Evolutionary conservation across 371 early-diverging fungal genomes (phyloP).

Genomic region (Mortierella sp.): DNA sequence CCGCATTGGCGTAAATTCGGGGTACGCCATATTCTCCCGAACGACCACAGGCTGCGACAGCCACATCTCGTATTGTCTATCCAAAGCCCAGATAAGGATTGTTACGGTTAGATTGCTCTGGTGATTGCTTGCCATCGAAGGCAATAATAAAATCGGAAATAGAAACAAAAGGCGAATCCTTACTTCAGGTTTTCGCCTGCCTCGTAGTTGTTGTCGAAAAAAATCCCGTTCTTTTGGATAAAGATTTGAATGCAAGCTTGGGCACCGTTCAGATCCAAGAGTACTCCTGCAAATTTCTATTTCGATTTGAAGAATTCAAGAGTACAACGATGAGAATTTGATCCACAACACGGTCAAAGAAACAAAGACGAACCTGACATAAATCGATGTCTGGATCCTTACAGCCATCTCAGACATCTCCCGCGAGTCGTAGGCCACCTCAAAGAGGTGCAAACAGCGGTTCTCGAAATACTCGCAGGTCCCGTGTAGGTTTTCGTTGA

Average conservation of each 20-base stretch:
- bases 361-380: background rate
- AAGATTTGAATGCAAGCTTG: slow-evolving; percentile 82
- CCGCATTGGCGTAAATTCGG: slow-evolving; percentile 47
- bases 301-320: background rate
- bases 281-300: slow-evolving; percentile 75
- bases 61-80: slow-evolving; percentile 51
- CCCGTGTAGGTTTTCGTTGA: slow-evolving; percentile 71
- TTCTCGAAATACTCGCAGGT: slow-evolving; percentile 87
- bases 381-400: slow-evolving; percentile 11
- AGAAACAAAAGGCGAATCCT: slow-evolving; percentile 14
- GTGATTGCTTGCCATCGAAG: background rate
- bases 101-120: background rate
- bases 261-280: slow-evolving; percentile 85
- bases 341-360: background rate
- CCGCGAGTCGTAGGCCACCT: slow-evolving; percentile 80
- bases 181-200: slow-evolving; percentile 72
- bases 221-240: slow-evolving; percentile 88
- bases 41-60: slow-evolving; percentile 36
- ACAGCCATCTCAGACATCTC: slow-evolving; percentile 78
- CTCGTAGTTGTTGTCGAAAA: slow-evolving; percentile 82
- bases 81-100: background rate
- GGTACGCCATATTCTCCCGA: slow-evolving; percentile 41
- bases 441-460: slow-evolving; percentile 83
- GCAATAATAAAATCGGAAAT: background rate
- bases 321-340: background rate